Conservation (phyloP, 257 asterid genomes). For the Oldenlandia corymbosa region DNA sequence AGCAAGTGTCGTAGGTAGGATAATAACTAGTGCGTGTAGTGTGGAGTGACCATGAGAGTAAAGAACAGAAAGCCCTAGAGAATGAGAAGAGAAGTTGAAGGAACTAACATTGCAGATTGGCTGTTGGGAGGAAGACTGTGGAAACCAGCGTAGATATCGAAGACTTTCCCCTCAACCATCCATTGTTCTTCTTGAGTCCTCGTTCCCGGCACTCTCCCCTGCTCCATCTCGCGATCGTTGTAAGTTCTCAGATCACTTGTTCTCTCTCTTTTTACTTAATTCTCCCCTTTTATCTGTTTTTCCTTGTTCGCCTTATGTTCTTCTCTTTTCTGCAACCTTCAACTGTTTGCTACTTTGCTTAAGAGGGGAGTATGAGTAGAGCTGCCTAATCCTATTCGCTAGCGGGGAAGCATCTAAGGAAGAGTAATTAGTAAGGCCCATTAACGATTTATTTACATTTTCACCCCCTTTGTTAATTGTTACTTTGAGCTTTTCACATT, state of each 20-base stretch:
- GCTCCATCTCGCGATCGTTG: slow-evolving; percentile 31
- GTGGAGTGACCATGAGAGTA: neutral
- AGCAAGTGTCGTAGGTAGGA: neutral
- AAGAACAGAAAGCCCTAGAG: slow-evolving; percentile 28
- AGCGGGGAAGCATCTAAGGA: too few relatives aligned
- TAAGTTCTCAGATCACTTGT: neutral
- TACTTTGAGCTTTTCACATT: too few relatives aligned
- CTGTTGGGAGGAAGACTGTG: slow-evolving; percentile 60
- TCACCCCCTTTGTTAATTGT: too few relatives aligned
- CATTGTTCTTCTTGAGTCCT: slow-evolving; percentile 75
- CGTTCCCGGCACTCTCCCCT: slow-evolving; percentile 26
- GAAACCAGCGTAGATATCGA: slow-evolving; percentile 44
- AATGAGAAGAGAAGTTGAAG: neutral
- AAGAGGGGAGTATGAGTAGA: too few relatives aligned
- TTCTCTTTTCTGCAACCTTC: too few relatives aligned
- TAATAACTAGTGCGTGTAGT: neutral
- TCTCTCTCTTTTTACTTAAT: neutral
- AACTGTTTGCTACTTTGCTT: too few relatives aligned
- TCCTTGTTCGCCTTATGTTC: too few relatives aligned
- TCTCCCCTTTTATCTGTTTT: neutral
- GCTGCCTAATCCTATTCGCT: too few relatives aligned
- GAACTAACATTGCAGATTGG: slow-evolving; percentile 54
- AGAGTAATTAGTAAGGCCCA: too few relatives aligned
- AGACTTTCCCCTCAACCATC: slow-evolving; percentile 58
- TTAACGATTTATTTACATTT: too few relatives aligned